Evolutionary conservation across 495 filamentous ascomycete species (phyloP).

Genomic region (Aspergillus baeticus): DNA sequence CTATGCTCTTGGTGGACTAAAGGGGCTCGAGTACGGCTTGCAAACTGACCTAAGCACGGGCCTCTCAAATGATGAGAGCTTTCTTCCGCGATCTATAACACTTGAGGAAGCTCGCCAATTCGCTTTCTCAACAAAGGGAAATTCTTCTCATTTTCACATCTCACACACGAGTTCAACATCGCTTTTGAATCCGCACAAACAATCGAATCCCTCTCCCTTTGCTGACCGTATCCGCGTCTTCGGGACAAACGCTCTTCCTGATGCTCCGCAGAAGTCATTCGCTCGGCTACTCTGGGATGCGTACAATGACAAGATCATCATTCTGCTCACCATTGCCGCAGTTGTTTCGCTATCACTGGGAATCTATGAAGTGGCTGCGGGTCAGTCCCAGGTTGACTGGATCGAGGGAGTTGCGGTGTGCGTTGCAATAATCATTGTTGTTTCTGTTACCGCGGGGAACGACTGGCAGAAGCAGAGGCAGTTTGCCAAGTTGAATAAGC

Average conservation of each 20-base stretch:
- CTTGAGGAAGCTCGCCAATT: slow-evolving; percentile 46
- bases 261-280: slow-evolving; percentile 68
- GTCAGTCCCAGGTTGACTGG: slow-evolving; percentile 53
- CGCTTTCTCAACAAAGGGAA: slow-evolving; percentile 59
- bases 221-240: slow-evolving; percentile 67
- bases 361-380: slow-evolving; percentile 58
- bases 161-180: no score
- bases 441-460: slow-evolving; percentile 63
- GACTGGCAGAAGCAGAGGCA: slow-evolving; percentile 72
- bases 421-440: slow-evolving; percentile 68
- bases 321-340: slow-evolving; percentile 75
- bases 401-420: slow-evolving; percentile 76
- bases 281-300: slow-evolving; percentile 78
- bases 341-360: slow-evolving; percentile 79
- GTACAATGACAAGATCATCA: slow-evolving; percentile 79
- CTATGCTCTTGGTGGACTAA: slow-evolving; percentile 72
- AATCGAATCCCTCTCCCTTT: slow-evolving; percentile 28
- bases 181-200: neutral
- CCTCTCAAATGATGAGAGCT: slow-evolving; percentile 69
- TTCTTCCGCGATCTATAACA: neutral
- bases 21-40: slow-evolving; percentile 74
- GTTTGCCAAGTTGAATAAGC: slow-evolving; percentile 67
- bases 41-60: slow-evolving; percentile 66
- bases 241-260: slow-evolving; percentile 67
- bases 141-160: neutral